Evolutionary conservation across 2,329 filamentous ascomycete genomes (phyloP), one percentile per base, ranked within the genome.

Genomic region (Cytospora chrysosperma): DNA sequence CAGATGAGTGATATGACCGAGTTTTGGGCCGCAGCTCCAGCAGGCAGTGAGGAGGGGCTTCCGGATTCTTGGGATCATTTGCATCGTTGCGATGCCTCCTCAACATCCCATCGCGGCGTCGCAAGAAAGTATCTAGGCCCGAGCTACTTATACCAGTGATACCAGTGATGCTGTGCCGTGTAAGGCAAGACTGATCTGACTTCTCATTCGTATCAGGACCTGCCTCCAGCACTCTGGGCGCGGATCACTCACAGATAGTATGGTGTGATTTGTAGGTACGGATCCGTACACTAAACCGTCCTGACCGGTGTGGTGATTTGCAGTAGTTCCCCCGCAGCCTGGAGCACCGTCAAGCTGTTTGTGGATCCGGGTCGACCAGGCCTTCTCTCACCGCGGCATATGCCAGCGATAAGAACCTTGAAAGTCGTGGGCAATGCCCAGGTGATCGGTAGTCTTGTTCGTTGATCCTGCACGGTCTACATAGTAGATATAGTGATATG

Each of bases 1-100:
- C 59, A 55, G 59, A 40, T 61, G 58, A 49, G 51, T 61, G 58
- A 49, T 50, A 61, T 55, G 51, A 52, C 21, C n/a, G n/a, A n/a
- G n/a, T n/a, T 24, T 10, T 43, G 53, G 27, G 34, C 58, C 58
- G 27, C 58, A 28, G 57, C 32, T 53, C 13, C 40, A 43, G 4
- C 40, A 43, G 40, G 40, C 17, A 21, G 17, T 7, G 37, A 40
- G n/a, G 37, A 10, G 17, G 17, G 37, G 6, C 37, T 21, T 6
- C 9, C n/a, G 19, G n/a, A 47, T 21, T n/a, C 37, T 47, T 3
- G 9, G 9, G n/a, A 21, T 21, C 7, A 47, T 13, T 10, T 12
- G 21, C 9, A n/a, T 47, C 21, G 10, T 24, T 1, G 8, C 21
- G n/a, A 24, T 47, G 43, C n/a, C n/a, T 47, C 19, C n/a, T 24